Evolutionary conservation across 2,329 filamentous ascomycete species (phyloP).

Genomic region (Sarocladiaceae sp.): DNA sequence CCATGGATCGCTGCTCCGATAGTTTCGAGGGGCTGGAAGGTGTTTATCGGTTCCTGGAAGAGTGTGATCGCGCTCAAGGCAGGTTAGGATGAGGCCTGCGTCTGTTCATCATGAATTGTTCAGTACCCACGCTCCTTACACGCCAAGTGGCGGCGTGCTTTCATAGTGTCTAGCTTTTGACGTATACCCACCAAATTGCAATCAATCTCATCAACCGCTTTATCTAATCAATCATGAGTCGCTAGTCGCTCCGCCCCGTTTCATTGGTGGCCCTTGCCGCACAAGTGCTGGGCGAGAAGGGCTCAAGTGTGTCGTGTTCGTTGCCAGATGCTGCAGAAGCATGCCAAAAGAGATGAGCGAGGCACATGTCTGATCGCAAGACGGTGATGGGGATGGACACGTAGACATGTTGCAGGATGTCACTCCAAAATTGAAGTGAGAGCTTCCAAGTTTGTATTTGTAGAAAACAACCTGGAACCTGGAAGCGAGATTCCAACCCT

Average conservation of each 20-base stretch:
- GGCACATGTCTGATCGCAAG: conserved; percentile 26
- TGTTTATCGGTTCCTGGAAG: conserved; percentile 52
- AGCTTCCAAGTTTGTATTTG: too few species aligned
- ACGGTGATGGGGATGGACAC: conserved; percentile 11
- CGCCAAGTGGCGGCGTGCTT: too few species aligned
- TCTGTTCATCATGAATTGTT: not conserved
- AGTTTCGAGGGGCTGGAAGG: conserved; percentile 51
- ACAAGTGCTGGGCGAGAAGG: conserved; percentile 7
- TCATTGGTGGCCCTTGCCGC: too few species aligned
- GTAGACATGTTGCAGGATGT: not conserved
- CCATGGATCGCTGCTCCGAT: conserved; percentile 36
- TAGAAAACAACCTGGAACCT: too few species aligned
- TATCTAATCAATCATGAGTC: too few species aligned
- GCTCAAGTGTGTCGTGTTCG: conserved; percentile 16
- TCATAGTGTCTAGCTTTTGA: too few species aligned
- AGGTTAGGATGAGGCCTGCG: conserved; percentile 20
- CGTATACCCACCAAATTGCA: too few species aligned
- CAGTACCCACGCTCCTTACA: conserved; percentile 9
- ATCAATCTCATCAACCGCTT: too few species aligned
- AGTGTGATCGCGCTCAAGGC: conserved; percentile 42
- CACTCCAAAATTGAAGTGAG: too few species aligned
- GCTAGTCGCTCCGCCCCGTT: too few species aligned
- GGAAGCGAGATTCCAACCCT: too few species aligned
- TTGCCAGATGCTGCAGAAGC: conserved; percentile 27
- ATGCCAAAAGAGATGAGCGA: conserved; percentile 30